Evolutionary conservation across 257 asterid species (phyloP).

Genomic region (Agastache rugosa): DNA sequence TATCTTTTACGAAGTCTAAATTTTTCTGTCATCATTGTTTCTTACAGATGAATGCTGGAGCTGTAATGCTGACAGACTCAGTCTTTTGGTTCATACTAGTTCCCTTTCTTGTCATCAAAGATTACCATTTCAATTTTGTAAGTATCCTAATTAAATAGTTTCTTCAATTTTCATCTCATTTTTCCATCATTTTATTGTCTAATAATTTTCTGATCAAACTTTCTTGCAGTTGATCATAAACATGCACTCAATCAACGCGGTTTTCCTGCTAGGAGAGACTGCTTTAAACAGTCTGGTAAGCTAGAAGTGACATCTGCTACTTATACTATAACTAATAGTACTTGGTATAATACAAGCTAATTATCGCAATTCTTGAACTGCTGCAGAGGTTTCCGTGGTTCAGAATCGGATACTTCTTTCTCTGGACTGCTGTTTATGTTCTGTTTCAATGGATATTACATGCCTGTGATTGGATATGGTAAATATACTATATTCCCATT

Average conservation of each 20-base stretch:
- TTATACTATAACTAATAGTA: not conserved
- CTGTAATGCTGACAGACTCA: conserved; percentile 83
- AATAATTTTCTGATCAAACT: conserved; percentile 29
- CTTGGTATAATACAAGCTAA: not conserved
- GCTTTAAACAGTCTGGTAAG: conserved; percentile 86
- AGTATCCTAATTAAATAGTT: conserved; percentile 34
- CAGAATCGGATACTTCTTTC: conserved; percentile 79
- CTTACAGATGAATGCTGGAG: conserved; percentile 92
- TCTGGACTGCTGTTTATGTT: conserved; percentile 79
- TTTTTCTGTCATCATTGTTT: conserved; percentile 12
- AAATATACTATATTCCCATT: conserved; percentile 30
- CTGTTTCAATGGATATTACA: conserved; percentile 82
- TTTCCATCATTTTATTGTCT: not conserved
- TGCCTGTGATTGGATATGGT: conserved; percentile 80
- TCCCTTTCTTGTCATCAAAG: conserved; percentile 81
- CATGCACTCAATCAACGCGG: conserved; percentile 90
- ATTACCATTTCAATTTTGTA: conserved; percentile 82
- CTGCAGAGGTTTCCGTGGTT: conserved; percentile 97
- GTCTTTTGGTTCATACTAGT: conserved; percentile 94
- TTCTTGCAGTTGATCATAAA: conserved; percentile 77
- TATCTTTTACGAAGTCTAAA: not conserved
- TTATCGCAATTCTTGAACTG: not conserved
- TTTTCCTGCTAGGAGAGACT: conserved; percentile 85
- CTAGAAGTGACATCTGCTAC: not conserved
- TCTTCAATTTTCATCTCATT: not conserved